Conservation (phyloP, 495 filamentous ascomycete genomes). For the Tuber brumale region DNA sequence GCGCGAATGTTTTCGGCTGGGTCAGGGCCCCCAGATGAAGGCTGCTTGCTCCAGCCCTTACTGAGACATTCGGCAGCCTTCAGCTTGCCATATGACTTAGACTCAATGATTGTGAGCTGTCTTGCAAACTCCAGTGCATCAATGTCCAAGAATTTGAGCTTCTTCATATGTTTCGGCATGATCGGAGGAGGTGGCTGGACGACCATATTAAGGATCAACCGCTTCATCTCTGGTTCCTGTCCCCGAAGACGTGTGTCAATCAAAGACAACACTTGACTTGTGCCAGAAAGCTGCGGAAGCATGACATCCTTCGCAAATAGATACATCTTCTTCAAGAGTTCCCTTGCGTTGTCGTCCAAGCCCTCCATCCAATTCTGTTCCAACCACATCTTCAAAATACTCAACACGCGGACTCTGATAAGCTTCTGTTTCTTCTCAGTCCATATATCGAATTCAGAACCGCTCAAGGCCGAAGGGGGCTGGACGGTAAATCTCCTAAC, state of each 20-base stretch:
- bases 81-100: slow-evolving; percentile 88
- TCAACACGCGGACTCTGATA: slow-evolving; percentile 91
- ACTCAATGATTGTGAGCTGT: slow-evolving; percentile 95
- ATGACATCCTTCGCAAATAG: slow-evolving; percentile 89
- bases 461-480: slow-evolving; percentile 74
- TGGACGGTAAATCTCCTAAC: slow-evolving; percentile 87
- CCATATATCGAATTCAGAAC: slow-evolving; percentile 77
- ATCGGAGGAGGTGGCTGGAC: slow-evolving; percentile 76
- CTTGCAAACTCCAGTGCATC: slow-evolving; percentile 92
- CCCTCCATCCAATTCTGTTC: slow-evolving; percentile 98
- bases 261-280: slow-evolving; percentile 68
- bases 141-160: slow-evolving; percentile 96
- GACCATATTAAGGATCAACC: slow-evolving; percentile 76
- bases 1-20: slow-evolving; percentile 92
- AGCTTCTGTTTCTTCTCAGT: slow-evolving; percentile 88
- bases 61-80: slow-evolving; percentile 91
- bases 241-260: slow-evolving; percentile 81
- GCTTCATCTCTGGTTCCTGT: slow-evolving; percentile 78
- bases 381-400: slow-evolving; percentile 96
- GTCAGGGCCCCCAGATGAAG: slow-evolving; percentile 71
- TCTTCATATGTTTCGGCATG: slow-evolving; percentile 98
- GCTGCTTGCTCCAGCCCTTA: slow-evolving; percentile 97
- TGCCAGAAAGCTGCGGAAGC: slow-evolving; percentile 83
- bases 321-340: slow-evolving; percentile 80
- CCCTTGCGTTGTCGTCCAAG: slow-evolving; percentile 69